These are phyloP conservation scores for Viola pubescens DNA, from an alignment of 441 rosid species.

Conservation along the genomic window DNA sequence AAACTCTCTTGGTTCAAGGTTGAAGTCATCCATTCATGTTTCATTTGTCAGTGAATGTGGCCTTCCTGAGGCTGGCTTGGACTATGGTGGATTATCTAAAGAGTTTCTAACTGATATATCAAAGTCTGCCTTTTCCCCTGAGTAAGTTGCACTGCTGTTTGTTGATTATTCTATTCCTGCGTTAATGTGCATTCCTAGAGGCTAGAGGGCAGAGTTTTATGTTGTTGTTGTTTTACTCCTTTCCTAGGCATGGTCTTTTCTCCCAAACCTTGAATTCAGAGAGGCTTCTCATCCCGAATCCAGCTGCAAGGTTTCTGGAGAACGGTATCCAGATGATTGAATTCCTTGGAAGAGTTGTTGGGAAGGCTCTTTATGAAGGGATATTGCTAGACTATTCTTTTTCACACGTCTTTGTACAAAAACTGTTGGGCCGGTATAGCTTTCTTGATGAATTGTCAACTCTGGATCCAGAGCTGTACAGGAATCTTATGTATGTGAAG, in stretches of 20 bases:
- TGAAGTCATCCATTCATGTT: conserved; percentile 90
- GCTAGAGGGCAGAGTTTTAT: not conserved
- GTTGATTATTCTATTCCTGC: conserved; percentile 16
- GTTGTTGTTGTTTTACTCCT: conserved; percentile 1
- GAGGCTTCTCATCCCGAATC: conserved; percentile 77
- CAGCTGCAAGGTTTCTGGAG: conserved; percentile 79
- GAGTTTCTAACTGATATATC: conserved; percentile 96
- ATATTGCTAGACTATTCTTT: conserved; percentile 90
- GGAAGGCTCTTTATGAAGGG: conserved; percentile 98
- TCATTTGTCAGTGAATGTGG: conserved; percentile 98
- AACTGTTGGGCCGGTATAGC: conserved; percentile 94
- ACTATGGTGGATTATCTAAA: conserved; percentile 95
- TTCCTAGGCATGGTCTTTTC: conserved; percentile 77
- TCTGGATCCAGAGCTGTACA: conserved; percentile 92
- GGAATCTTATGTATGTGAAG: conserved; percentile 94
- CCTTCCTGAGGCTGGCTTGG: conserved; percentile 98
- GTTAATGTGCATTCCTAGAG: conserved; percentile 12
- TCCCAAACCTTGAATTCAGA: conserved; percentile 83
- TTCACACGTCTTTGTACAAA: conserved; percentile 88
- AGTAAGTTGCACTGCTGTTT: conserved; percentile 45
- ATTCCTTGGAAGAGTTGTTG: conserved; percentile 97
- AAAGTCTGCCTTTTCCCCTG: conserved; percentile 86
- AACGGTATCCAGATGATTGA: conserved; percentile 92
- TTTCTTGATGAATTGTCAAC: conserved; percentile 96
- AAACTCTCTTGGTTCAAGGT: conserved; percentile 73